Percentiles rank a stretch among this genome's conserved stretches.
Evolutionary conservation across 352 stramenopile species (phyloP).

Genomic region (Globisporangium middletonii): DNA sequence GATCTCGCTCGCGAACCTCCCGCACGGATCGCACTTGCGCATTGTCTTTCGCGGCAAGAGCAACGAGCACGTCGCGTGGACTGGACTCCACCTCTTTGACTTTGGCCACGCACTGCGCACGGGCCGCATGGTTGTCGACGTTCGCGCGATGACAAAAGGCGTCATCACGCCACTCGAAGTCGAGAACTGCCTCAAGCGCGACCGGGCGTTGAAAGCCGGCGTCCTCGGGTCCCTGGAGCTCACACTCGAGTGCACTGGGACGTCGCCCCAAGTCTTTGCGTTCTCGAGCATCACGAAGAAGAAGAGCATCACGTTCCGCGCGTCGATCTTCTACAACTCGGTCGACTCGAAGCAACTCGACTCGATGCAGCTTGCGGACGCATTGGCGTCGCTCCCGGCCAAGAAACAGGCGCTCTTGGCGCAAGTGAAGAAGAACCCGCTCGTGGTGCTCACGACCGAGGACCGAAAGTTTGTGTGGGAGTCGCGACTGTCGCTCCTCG

Average conservation of each 20-base stretch:
- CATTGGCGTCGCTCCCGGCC: constrained; percentile 22
- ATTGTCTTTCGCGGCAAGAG: constrained; percentile 49
- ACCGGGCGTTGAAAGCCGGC: constrained; percentile 23
- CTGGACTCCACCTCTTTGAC: constrained; percentile 71
- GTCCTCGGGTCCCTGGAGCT: constrained; percentile 39
- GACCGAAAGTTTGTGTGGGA: constrained; percentile 73
- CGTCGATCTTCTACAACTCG: constrained; percentile 61
- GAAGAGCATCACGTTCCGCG: constrained; percentile 50
- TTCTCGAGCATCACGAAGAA: constrained; percentile 57
- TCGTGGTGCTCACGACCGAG: constrained; percentile 50
- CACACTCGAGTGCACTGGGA: constrained; percentile 36
- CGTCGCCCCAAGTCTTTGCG: constrained; percentile 35
- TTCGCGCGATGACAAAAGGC: constrained; percentile 1
- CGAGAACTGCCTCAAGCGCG: constrained; percentile 54
- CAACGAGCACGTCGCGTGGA: constrained; percentile 41
- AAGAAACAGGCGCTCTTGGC: constrained; percentile 44
- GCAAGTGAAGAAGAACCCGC: constrained; percentile 51
- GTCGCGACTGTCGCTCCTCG: constrained; percentile 40
- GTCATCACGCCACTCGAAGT: constrained; percentile 68
- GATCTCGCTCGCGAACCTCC: constrained; percentile 56
- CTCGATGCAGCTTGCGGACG: constrained; percentile 2
- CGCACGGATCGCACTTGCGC: constrained; percentile 66
- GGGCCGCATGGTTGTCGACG: constrained; percentile 38
- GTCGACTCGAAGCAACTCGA: constrained; percentile 2
- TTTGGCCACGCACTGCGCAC: constrained; percentile 68